Percentiles rank a stretch among this genome's conserved stretches.
Conservation (phyloP, 441 rosid genomes). For the Aleurites moluccanus region DNA sequence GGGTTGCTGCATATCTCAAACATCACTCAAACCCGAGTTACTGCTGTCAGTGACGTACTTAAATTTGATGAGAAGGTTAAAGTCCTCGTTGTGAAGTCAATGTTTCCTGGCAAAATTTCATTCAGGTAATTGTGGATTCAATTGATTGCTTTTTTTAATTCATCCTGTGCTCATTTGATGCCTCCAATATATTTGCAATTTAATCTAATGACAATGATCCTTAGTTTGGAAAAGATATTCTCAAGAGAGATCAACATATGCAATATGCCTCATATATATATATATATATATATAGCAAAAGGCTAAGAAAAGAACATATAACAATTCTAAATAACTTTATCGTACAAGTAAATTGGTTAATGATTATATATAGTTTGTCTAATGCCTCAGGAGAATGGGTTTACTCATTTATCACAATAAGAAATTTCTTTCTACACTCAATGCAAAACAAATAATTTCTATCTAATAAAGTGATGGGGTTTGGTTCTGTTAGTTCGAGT, state of each 20-base stretch:
- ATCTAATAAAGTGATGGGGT: not conserved
- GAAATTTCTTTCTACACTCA: not conserved
- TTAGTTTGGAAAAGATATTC: not conserved
- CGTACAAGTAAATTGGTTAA: not conserved
- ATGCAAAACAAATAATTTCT: not conserved
- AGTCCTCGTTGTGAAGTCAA: constrained; percentile 76
- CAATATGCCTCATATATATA: not conserved
- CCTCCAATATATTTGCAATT: too few relatives aligned
- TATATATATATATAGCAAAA: not conserved
- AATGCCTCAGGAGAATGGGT: not conserved
- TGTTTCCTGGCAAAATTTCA: constrained; percentile 76
- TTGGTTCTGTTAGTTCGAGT: not conserved
- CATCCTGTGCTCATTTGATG: constrained; percentile 6
- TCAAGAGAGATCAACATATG: not conserved
- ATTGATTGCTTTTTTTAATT: not conserved
- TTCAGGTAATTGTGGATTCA: constrained; percentile 53
- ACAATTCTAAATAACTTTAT: not conserved
- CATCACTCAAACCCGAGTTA: constrained; percentile 49
- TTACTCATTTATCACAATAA: not conserved
- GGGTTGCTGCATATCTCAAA: constrained; percentile 92
- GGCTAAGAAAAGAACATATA: too few relatives aligned
- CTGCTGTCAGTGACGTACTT: constrained; percentile 62
- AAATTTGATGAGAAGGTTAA: constrained; percentile 66
- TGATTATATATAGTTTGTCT: too few relatives aligned
- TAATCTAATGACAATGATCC: not conserved